Percentiles rank a stretch among this genome's conserved stretches.
Evolutionary conservation across 73 alveolate species (phyloP).

Genomic region (Symbiodinium natans): DNA sequence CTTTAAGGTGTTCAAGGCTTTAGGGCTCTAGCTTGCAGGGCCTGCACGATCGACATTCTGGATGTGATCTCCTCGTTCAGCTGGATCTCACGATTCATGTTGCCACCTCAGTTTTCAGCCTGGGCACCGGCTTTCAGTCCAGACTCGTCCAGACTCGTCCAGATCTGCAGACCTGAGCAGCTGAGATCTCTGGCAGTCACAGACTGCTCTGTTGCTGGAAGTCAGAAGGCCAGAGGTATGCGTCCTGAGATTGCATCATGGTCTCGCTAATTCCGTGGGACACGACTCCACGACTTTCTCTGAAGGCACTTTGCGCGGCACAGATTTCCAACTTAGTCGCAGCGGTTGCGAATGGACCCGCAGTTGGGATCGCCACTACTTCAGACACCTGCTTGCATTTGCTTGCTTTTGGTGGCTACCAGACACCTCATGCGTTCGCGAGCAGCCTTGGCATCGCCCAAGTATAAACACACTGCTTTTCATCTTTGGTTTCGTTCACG

Average conservation of each 20-base stretch:
- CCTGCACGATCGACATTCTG: slow-evolving; percentile 56
- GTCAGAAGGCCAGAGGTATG: slow-evolving; percentile 30
- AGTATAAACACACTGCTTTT: too few relatives aligned
- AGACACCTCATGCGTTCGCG: too few relatives aligned
- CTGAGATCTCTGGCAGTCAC: slow-evolving; percentile 44
- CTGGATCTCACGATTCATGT: slow-evolving; percentile 60
- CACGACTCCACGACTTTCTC: too few relatives aligned
- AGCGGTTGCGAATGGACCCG: slow-evolving; percentile 82
- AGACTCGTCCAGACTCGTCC: too few relatives aligned
- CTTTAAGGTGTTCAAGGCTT: not conserved
- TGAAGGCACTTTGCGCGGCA: slow-evolving; percentile 45
- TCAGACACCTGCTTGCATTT: slow-evolving; percentile 16
- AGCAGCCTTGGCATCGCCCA: too few relatives aligned
- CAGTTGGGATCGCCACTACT: slow-evolving; percentile 43
- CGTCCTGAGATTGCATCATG: not conserved
- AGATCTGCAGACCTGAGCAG: not conserved
- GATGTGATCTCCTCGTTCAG: slow-evolving; percentile 81
- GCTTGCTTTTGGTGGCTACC: too few relatives aligned
- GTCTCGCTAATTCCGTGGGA: not conserved
- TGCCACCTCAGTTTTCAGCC: not conserved
- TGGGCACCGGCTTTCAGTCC: too few relatives aligned
- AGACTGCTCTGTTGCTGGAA: slow-evolving; percentile 62
- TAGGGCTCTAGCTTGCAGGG: not conserved
- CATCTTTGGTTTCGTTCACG: not conserved
- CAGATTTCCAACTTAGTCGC: slow-evolving; percentile 67